Evolutionary conservation across 1,139 yeast genomes (phyloP).

Genomic region (Fermentozyma sake): DNA sequence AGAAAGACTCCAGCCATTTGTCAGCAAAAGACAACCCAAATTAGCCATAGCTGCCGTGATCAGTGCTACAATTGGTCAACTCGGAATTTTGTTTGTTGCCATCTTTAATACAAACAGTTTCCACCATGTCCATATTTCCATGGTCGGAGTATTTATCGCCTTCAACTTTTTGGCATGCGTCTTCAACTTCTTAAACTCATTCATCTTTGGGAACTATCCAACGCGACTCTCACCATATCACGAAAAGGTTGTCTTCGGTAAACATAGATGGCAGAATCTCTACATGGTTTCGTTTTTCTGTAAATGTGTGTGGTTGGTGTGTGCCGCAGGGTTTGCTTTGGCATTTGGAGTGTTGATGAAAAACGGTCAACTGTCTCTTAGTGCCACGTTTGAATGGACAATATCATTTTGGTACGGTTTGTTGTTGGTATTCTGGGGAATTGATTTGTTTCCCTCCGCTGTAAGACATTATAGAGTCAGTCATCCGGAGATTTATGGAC

Average conservation of each 20-base stretch:
- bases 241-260: constrained; percentile 39
- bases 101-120: constrained; percentile 65
- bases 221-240: constrained; percentile 37
- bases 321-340: constrained; percentile 70
- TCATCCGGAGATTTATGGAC: constrained; percentile 11
- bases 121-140: constrained; percentile 58
- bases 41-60: constrained; percentile 49
- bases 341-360: constrained; percentile 55
- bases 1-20: constrained; percentile 52
- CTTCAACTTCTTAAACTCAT: constrained; percentile 57
- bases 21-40: constrained; percentile 42
- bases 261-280: constrained; percentile 31
- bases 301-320: constrained; percentile 61
- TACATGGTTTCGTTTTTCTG: constrained; percentile 48
- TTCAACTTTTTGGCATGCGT: constrained; percentile 62
- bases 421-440: constrained; percentile 57
- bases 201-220: constrained; percentile 55
- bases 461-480: constrained; percentile 15
- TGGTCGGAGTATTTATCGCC: constrained; percentile 74
- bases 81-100: constrained; percentile 72
- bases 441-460: constrained; percentile 70
- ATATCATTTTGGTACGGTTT: constrained; percentile 80
- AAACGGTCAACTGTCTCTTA: constrained; percentile 32
- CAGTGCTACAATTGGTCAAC: constrained; percentile 61
- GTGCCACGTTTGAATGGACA: constrained; percentile 77